phyloP scores from a whole-genome alignment of 1,284 basidiomycete species.

The Calocybe gambosa region DNA sequence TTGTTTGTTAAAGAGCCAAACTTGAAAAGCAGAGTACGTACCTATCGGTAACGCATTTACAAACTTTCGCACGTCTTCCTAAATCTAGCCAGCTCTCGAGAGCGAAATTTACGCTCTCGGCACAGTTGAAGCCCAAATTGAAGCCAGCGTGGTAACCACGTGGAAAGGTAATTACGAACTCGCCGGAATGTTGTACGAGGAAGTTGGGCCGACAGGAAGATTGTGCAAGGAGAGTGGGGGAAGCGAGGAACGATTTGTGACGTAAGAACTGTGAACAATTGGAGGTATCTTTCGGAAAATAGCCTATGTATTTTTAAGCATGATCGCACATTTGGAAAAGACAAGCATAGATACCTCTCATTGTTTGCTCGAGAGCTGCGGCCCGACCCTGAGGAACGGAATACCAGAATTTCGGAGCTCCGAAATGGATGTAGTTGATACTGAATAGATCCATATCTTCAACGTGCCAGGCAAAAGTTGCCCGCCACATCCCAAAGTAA shows the following conservation, averaged over 20 bases:
- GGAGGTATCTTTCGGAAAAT: constrained; percentile 81
- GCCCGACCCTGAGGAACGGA: constrained; percentile 86
- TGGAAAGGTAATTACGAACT: constrained; percentile 96
- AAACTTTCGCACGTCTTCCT: constrained; percentile 77
- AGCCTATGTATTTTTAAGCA: constrained; percentile 41
- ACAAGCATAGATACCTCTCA: constrained; percentile 54
- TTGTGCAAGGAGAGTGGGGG: constrained; percentile 77
- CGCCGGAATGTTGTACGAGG: constrained; percentile 85
- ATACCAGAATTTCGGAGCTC: constrained; percentile 97
- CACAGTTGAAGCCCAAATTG: constrained; percentile 96
- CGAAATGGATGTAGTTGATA: constrained; percentile 99
- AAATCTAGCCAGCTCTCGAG: constrained; percentile 92
- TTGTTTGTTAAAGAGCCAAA: constrained; percentile 4
- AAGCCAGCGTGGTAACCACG: constrained; percentile 95
- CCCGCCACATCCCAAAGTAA: constrained; percentile 99
- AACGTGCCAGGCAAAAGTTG: constrained; percentile 98
- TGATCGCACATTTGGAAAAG: background rate
- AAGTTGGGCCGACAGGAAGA: constrained; percentile 82
- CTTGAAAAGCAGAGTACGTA: constrained; percentile 26
- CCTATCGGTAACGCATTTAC: constrained; percentile 82
- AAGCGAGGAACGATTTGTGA: constrained; percentile 95
- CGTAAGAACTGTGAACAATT: constrained; percentile 91
- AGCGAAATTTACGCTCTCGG: constrained; percentile 97
- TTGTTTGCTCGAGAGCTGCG: constrained; percentile 70
- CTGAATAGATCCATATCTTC: constrained; percentile 98